Evolutionary conservation across 2,329 filamentous ascomycete genomes (phyloP), one percentile per base, ranked within the genome.

Genomic region (Fusarium austroafricanum): DNA sequence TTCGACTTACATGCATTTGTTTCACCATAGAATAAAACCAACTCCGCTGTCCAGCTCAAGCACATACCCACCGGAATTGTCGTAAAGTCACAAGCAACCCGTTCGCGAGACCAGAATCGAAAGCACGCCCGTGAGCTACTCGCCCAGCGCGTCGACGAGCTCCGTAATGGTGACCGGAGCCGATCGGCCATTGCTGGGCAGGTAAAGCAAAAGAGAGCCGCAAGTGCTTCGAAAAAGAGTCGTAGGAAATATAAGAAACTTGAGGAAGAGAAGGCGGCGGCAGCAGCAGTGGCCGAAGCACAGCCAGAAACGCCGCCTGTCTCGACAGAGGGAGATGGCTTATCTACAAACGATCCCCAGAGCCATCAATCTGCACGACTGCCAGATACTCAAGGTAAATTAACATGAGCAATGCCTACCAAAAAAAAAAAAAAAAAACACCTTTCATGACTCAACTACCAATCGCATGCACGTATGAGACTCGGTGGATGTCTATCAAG

Each of bases 41-140:
- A 90, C 69, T 97, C 93, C 0, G 95, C 95, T 37, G 95, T 97
- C 4, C 96, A 99, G 78, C 84, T 99, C 35, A 96, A 91, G 71
- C 96, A 99, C 79, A 81, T 92, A 17, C 93, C 95, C 8, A 97
- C 94, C 1, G 95, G 95, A 64, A 89, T 97, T 53, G 94, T 98
- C 15, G 88, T 99, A 67, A 99, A 99, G 81, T 95, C 89, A 56
- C 96, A 99, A 80, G 93, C 91, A 20, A 98, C 96, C 10, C 90
- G 96, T 46, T 96, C 92, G 2, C 89, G 93, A 18, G 87, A 87
- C 58, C 92, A 97, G 79, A 99, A 99, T 78, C 88, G 94, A 67
- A 94, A 92, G 78, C 90, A 93, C 65, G 96, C 96, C 14, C 87
- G 94, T 39, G 84, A 89, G 69, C 82, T 97, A 40, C 84, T 97